Base-by-base conservation (phyloP, 768 basidiomycete species). In the Amanita pseudoporphyria region DNA sequence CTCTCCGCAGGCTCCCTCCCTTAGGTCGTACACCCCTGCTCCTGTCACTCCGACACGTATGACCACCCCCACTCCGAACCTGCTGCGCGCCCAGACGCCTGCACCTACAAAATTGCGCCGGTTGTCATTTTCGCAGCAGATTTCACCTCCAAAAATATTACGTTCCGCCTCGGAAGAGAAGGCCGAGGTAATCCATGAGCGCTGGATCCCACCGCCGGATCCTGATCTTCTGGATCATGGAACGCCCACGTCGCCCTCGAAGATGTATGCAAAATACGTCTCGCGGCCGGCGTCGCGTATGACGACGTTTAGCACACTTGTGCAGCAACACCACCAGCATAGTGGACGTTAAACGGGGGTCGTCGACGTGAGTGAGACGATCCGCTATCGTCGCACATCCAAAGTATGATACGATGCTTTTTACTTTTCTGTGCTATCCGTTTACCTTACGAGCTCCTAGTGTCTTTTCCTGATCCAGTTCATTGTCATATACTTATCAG, bases 91-190 rank as follows among this genome's bases (percentile, higher is more conserved):
- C 10, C 57, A 57, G 21, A 58, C 64, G 26, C 60, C 62, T 22
- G 57, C 60, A 40, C 59, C 64, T 9, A 66, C 72, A 32, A 74
- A 72, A 58, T 64, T 72, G 13, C 78, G 79, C 40, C 65, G 69
- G 52, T 67, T 78, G 58, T 76, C 79, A 18, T 65, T 49, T 16
- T 42, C 48, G 14, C 49, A 50, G 9, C 41, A 68, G 35, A 67
- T 76, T 13, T 74, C 77, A 21, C 76, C 80, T 46, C 72, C 75
- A 41, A 79, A 77, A 70, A 75, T 81, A 65, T 61, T 57, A 44
- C 76, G 82, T 47, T 77, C 80, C 30, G 71, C 77, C 53, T 81
- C 80, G 47, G 83, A 85, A 59, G 82, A 83, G 67, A 83, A 81
- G 61, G 76, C 67, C 14, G 67, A 72, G 44, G 40, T 50, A 16